phyloP scores from a whole-genome alignment of 2,329 filamentous ascomycete species.

The Monosporascus sp. region DNA sequence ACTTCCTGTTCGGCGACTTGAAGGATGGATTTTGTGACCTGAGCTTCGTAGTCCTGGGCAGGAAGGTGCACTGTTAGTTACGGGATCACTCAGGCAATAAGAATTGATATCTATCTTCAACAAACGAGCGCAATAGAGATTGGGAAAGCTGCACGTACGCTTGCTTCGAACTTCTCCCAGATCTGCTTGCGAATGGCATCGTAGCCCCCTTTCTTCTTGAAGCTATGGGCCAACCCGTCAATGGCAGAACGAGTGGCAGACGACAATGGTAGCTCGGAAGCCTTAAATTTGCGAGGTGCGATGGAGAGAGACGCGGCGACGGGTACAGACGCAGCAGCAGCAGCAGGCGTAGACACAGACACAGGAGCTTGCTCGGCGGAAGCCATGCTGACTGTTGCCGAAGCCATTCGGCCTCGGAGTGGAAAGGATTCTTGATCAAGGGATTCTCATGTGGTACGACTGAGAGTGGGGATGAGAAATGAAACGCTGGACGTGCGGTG shows the following conservation, averaged over 20 bases:
- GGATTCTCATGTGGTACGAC: constrained; percentile 5
- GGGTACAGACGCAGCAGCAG: constrained; percentile 8
- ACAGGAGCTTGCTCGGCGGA: constrained; percentile 23
- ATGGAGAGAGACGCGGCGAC: constrained; percentile 1
- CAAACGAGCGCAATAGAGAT: not conserved
- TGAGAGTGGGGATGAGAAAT: not conserved
- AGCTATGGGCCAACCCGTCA: constrained; percentile 69
- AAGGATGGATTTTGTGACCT: constrained; percentile 61
- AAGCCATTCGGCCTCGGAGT: constrained; percentile 17
- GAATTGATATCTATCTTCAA: too few species aligned
- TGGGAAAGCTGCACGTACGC: constrained; percentile 40
- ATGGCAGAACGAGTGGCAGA: constrained; percentile 69
- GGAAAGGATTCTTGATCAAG: not conserved
- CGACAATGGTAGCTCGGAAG: constrained; percentile 68
- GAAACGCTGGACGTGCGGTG: not conserved
- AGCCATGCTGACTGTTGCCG: constrained; percentile 17
- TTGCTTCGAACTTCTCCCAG: constrained; percentile 68
- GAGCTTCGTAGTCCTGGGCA: constrained; percentile 61
- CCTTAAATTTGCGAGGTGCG: constrained; percentile 53
- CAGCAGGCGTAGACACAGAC: constrained; percentile 10
- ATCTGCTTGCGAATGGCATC: constrained; percentile 71
- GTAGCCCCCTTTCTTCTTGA: constrained; percentile 83
- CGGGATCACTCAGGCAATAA: not conserved
- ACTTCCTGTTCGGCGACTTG: constrained; percentile 68
- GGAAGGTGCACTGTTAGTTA: not conserved